Evolutionary conservation across 2,329 filamentous ascomycete genomes (phyloP), one percentile per base, ranked within the genome.

Genomic region (Dactylonectria estremocensis): DNA sequence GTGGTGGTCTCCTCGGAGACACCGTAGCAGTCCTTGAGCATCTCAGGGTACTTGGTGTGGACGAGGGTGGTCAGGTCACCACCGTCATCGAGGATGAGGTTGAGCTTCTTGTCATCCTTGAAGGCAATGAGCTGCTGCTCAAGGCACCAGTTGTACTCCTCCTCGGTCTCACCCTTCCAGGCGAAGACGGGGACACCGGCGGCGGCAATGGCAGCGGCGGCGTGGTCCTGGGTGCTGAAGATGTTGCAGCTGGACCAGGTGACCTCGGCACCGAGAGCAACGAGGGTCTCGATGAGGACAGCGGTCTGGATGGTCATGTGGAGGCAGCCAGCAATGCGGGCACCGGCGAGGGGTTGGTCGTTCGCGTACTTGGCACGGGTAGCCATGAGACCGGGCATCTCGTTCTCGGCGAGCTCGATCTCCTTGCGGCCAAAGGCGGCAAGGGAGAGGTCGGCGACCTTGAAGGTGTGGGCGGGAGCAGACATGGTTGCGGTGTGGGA

Each of bases 281-380:
- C 93, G 82, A 99, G 92, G 75, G 96, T 99, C 92, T 99, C 96
- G 85, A 99, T 99, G 80, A 99, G 92, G 81, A 99, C 96, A 78
- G 96, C 96, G 74, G 96, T 99, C 89, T 99, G 96, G 87, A 99
- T 98, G 83, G 96, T 98, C 95, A 97, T 98, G 92, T 98, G 95
- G 83, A 98, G 89, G 87, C 96, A 98, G 82, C 96, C 96, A 78
- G 96, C 96, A 84, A 99, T 98, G 80, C 95, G 93, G 83, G 95
- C 94, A 83, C 95, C 95, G 82, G 92, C 92, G 80, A 99, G 90
- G 78, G 96, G 96, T 90, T 98, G 95, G 86, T 97, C 95, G 70
- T 84, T 84, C 77, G 93, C 93, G 84, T 98, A 99, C 89, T 97
- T 97, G 81, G 85, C 83, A 82, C 96, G 93, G 80, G 95, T 98